phyloP scores from a whole-genome alignment of 768 basidiomycete genomes.

The Lentinula lateritia region DNA sequence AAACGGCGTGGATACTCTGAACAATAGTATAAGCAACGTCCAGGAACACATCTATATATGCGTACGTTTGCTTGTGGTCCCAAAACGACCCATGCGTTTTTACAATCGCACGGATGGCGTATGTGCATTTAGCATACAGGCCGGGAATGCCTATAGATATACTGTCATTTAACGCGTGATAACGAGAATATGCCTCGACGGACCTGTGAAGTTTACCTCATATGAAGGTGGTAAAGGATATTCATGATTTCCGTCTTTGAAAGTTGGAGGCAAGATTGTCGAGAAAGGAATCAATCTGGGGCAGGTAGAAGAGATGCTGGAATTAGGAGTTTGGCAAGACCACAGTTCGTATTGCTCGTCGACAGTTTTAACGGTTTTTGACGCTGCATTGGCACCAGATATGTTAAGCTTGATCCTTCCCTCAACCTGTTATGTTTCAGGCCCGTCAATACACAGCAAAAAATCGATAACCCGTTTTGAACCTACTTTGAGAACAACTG shows the following conservation, averaged over 20 bases:
- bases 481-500: constrained; percentile 1
- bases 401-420: constrained; percentile 2
- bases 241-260: constrained; percentile 4
- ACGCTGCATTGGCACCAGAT: background rate
- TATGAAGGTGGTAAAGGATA: constrained; percentile 6
- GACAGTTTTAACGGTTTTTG: background rate
- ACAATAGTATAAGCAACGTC: background rate
- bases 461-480: too few relatives aligned
- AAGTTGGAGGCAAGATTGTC: constrained; percentile 1
- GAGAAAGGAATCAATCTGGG: constrained; percentile 1
- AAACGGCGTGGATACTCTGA: constrained; percentile 1
- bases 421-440: background rate
- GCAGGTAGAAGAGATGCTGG: background rate
- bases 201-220: constrained; percentile 5
- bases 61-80: constrained; percentile 6
- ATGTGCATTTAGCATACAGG: constrained; percentile 4
- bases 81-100: background rate
- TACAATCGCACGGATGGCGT: background rate
- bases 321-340: background rate
- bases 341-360: constrained; percentile 1
- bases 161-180: background rate
- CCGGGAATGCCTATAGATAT: background rate
- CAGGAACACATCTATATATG: background rate
- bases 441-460: background rate
- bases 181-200: background rate